Evolutionary conservation across 1,284 basidiomycete genomes (phyloP), one percentile per base, ranked within the genome.

Genomic region (Ceratobasidium sp.): DNA sequence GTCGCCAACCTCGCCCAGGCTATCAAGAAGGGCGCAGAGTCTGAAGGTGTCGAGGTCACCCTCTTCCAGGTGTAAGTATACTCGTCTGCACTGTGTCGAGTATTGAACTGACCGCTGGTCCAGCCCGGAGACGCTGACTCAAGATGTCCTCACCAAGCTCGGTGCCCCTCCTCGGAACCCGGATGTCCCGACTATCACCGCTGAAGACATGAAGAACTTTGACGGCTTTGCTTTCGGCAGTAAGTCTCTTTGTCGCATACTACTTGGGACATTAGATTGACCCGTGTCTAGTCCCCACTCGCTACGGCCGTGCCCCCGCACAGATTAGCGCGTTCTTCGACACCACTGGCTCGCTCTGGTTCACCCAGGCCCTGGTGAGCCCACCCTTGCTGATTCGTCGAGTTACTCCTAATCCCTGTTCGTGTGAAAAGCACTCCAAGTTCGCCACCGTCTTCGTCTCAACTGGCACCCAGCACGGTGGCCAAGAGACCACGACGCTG

Each of bases 71-170:
- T 85, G 76, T 76, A 51, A 73, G 74, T 51, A 58, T 24, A n/a
- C 16, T 27, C 51, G 8, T 64, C 16, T n/a, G 14, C 19, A 59
- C 34, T 14, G 19, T 6, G 11, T 22, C 31, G 14, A 11, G 24
- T 2, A 22, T 46, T 39, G 63, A 13, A 39, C 58, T 63, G 31
- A 63, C 53, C 49, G 19, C 27, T 27, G 29, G 27, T 34, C 46
- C 37, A 76, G 74, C 80, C 76, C 81, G 64, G 85, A 87, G 81
- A 87, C 84, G 9, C 81, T 86, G 39, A 76, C 83, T 37, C 80
- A 81, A 4, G 84, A 87, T 71, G 81, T 87, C 61, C 81, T 86
- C 41, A 77, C 76, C 75, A 86, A 87, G 82, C 86, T 88, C 84
- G 80, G 86, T 82, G 86, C 84, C 19, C 78, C 79, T 1, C 74